Evolutionary conservation across 1,284 basidiomycete species (phyloP).

Genomic region (Cronartium quercuum): DNA sequence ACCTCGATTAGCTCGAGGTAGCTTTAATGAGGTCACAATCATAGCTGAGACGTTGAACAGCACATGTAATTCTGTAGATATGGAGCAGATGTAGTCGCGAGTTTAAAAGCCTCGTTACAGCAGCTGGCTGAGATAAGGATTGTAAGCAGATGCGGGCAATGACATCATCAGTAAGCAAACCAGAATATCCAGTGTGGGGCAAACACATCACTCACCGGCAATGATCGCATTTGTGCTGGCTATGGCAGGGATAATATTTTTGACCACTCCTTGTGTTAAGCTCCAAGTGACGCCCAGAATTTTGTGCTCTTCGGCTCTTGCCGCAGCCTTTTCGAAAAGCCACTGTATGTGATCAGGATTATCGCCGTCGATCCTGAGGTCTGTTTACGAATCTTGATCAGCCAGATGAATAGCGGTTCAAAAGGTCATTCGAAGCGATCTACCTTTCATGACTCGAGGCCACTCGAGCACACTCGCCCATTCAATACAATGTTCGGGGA

Average conservation of each 20-base stretch:
- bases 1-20: conserved; percentile 36
- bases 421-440: conserved; percentile 41
- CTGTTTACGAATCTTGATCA: conserved; percentile 52
- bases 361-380: conserved; percentile 91
- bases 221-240: conserved; percentile 95
- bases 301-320: conserved; percentile 82
- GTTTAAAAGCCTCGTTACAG: conserved; percentile 98
- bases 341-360: conserved; percentile 94
- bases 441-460: conserved; percentile 83
- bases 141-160: neutral
- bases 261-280: conserved; percentile 95
- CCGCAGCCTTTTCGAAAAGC: conserved; percentile 73
- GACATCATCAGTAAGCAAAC: neutral
- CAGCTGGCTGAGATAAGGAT: conserved; percentile 65
- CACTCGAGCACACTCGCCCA: conserved; percentile 99
- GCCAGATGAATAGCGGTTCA: neutral
- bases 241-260: conserved; percentile 98
- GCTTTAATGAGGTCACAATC: neutral
- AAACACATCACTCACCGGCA: conserved; percentile 59
- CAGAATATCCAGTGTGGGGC: neutral
- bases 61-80: conserved; percentile 93
- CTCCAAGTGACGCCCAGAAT: conserved; percentile 98
- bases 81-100: conserved; percentile 87
- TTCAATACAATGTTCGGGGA: conserved; percentile 98
- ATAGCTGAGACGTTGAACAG: conserved; percentile 47